Percentiles rank a stretch among this genome's conserved stretches.
Conservation (phyloP, 73 alveolate genomes). For the Paramecium biaurelia region DNA sequence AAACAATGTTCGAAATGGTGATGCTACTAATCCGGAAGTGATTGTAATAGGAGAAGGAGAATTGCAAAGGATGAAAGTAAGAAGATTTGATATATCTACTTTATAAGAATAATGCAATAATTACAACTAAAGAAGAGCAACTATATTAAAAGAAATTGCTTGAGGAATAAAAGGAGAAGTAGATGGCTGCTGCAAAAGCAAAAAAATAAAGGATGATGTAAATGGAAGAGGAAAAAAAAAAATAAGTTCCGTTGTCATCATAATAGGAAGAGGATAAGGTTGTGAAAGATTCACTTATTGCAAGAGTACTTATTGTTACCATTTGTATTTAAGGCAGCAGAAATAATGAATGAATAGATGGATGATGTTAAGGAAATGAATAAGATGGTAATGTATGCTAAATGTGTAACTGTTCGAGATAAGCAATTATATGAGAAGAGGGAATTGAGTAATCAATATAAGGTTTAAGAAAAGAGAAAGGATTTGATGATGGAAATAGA, state of each 20-base stretch:
- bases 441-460: conserved; percentile 69
- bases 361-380: conserved; percentile 88
- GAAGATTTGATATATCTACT: background rate
- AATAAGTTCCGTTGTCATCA: conserved; percentile 55
- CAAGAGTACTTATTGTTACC: conserved; percentile 5
- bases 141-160: conserved; percentile 53
- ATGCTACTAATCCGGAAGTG: conserved; percentile 56
- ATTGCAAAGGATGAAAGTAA: conserved; percentile 63
- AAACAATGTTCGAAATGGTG: conserved; percentile 54
- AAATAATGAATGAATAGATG: conserved; percentile 72
- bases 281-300: conserved; percentile 48
- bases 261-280: conserved; percentile 58
- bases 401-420: conserved; percentile 84
- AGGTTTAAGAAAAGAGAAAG: conserved; percentile 77
- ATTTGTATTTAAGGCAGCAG: conserved; percentile 57
- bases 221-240: conserved; percentile 66
- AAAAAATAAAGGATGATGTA: conserved; percentile 59
- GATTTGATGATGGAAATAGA: conserved; percentile 90
- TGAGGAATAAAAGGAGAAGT: conserved; percentile 62
- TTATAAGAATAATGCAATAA: conserved; percentile 59
- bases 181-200: conserved; percentile 66
- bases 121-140: conserved; percentile 61
- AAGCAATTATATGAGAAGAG: conserved; percentile 75
- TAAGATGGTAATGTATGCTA: conserved; percentile 82
- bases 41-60: conserved; percentile 56